Evolutionary conservation across 179 eudicot genomes (phyloP), one percentile per base, ranked within the genome.

Genomic region (Silene noctiflora): DNA sequence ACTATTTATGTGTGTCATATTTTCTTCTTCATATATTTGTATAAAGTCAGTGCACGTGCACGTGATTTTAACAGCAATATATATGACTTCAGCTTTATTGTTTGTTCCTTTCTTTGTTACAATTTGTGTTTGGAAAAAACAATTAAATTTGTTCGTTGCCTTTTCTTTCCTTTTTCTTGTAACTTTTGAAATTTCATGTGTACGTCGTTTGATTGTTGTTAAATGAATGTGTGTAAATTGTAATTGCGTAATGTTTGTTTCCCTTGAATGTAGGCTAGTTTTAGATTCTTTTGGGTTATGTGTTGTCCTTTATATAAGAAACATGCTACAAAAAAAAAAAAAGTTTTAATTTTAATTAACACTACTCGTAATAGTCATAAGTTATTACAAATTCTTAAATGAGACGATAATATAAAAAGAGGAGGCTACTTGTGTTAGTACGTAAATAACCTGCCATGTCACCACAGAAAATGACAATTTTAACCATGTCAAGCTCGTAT

Each of bases 11-110:
- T 14, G 19, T 65, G 71, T 51, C 61, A 44, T 56, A 46, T 64
- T 64, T 58, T 21, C 25, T 58, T 21, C 25, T 67, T 10, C 24
- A n/a, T 69, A 16, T 42, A 73, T 31, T 64, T 64, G 81, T 78
- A 56, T 79, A 48, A 44, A 74, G 78, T 69, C 71, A 75, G 78
- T 79, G 79, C 79, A 76, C 79, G 74, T 76, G 82, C 78, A 61
- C 35, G 31, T 72, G 72, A 77, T 4, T 55, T 73, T 64, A 24
- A 21, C 12, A 56, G 10, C 20, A 56, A 29, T 16, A 67, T 4
- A 29, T 16, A 67, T 4, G 74, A 39, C 17, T 53, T 29, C 42
- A 55, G 21, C 17, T 22, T 21, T 33, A 24, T 58, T 25, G 12
- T 65, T 53, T 70, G 60, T 64, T 78, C 22, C 20, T n/a, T 64